These are phyloP conservation scores for Aspergillus coremiiformis DNA, from an alignment of 495 filamentous ascomycete genomes.

Conservation along the genomic window DNA sequence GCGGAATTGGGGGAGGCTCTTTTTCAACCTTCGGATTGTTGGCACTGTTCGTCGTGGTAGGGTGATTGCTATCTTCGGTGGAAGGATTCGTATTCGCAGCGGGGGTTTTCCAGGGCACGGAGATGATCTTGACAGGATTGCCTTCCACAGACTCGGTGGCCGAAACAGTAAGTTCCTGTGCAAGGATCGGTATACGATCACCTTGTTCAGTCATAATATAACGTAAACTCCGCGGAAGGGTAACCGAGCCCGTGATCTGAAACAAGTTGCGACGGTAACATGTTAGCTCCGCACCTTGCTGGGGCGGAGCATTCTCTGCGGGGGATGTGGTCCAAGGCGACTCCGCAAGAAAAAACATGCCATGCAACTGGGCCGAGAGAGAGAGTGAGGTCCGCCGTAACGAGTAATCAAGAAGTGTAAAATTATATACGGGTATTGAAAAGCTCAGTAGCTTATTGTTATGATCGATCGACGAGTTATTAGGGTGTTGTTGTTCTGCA, in stretches of 20 bases:
- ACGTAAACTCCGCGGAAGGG: slow-evolving; percentile 60
- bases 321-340: slow-evolving; percentile 60
- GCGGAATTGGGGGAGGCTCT: slow-evolving; percentile 57
- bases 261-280: slow-evolving; percentile 90
- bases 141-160: slow-evolving; percentile 89
- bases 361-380: slow-evolving; percentile 78
- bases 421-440: slow-evolving; percentile 59
- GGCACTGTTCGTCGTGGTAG: slow-evolving; percentile 35
- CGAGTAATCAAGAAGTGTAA: slow-evolving; percentile 61
- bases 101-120: slow-evolving; percentile 85
- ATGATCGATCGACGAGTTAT: slow-evolving; percentile 51
- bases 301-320: slow-evolving; percentile 57
- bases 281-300: slow-evolving; percentile 64
- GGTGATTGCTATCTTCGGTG: slow-evolving; percentile 34
- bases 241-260: slow-evolving; percentile 79
- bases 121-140: slow-evolving; percentile 82
- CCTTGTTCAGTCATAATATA: slow-evolving; percentile 74
- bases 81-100: slow-evolving; percentile 56
- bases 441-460: slow-evolving; percentile 80
- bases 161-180: slow-evolving; percentile 71
- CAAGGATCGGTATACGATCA: slow-evolving; percentile 63
- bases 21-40: slow-evolving; percentile 55
- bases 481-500: slow-evolving; percentile 30
- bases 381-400: slow-evolving; percentile 51
- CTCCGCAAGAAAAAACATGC: slow-evolving; percentile 94